phyloP scores from a whole-genome alignment of 2,329 filamentous ascomycete genomes.

The Hymenoscyphus infarciens region DNA sequence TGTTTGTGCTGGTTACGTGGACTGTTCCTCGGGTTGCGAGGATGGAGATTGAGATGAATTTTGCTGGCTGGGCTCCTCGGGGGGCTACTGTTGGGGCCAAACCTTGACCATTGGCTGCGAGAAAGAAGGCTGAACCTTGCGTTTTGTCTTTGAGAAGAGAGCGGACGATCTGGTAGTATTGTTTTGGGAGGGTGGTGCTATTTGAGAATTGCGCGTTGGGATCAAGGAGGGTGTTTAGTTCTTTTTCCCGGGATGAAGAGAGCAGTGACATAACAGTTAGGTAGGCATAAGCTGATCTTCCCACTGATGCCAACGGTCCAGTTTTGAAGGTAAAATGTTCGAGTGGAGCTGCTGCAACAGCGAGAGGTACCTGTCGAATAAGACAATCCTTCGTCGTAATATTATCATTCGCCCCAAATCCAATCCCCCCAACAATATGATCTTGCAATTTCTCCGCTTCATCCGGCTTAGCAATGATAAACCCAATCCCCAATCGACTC shows the following conservation, averaged over 20 bases:
- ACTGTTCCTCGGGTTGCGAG: slow-evolving; percentile 12
- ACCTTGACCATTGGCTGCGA: background rate
- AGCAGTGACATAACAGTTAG: slow-evolving; percentile 10
- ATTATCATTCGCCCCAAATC: slow-evolving; percentile 11
- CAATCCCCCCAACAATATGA: slow-evolving; percentile 25
- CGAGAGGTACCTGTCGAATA: slow-evolving; percentile 14
- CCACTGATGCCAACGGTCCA: slow-evolving; percentile 11
- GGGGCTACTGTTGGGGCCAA: background rate
- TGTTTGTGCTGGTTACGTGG: slow-evolving; percentile 2
- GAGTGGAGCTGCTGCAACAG: slow-evolving; percentile 6
- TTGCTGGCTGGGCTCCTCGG: background rate
- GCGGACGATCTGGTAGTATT: background rate
- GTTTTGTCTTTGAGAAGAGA: background rate
- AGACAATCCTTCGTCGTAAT: slow-evolving; percentile 9
- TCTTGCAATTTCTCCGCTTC: slow-evolving; percentile 49
- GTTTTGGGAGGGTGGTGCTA: slow-evolving; percentile 21
- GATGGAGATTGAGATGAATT: background rate
- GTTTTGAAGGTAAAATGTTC: slow-evolving; percentile 4
- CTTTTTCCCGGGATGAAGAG: background rate
- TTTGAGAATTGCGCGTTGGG: background rate
- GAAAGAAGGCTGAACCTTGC: background rate
- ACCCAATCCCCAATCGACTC: slow-evolving; percentile 13
- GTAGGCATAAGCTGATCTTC: slow-evolving; percentile 10
- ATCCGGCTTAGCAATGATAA: slow-evolving; percentile 35
- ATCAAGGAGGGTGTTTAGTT: background rate